Evolutionary conservation across 352 stramenopile species (phyloP).

Genomic region (Phytophthora melonis): DNA sequence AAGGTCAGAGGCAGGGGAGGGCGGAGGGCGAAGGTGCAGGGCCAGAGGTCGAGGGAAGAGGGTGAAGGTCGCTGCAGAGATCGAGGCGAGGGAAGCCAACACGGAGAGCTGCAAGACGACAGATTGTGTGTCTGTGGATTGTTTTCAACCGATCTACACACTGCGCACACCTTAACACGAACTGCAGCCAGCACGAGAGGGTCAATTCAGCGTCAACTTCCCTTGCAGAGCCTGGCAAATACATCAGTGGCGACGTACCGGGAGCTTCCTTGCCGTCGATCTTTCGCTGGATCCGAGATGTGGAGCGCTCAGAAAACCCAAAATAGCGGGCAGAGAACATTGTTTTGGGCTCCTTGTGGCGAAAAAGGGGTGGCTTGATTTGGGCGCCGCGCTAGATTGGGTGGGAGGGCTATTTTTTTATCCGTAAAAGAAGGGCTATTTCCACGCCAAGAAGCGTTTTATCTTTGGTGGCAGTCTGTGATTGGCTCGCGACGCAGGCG

Average conservation of each 20-base stretch:
- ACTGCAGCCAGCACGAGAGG: constrained; percentile 1
- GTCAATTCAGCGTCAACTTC: constrained; percentile 3
- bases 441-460: background rate
- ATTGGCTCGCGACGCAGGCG: constrained; percentile 41
- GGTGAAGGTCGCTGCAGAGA: constrained; percentile 2
- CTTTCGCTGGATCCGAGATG: background rate
- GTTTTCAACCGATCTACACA: constrained; percentile 20
- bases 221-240: background rate
- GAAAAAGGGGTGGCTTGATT: background rate
- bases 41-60: constrained; percentile 9
- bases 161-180: constrained; percentile 8
- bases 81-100: constrained; percentile 3
- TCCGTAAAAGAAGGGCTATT: constrained; percentile 31
- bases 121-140: constrained; percentile 26
- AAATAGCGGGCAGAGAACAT: background rate
- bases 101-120: constrained; percentile 22
- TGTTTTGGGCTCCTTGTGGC: background rate
- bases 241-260: constrained; percentile 27
- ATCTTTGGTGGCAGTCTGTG: constrained; percentile 47
- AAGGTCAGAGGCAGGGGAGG: constrained; percentile 2
- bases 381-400: constrained; percentile 10
- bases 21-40: constrained; percentile 2
- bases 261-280: background rate
- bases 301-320: background rate
- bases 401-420: background rate